These are phyloP conservation scores for Tetradesmus lagerheimii DNA, from an alignment of 139 green algal species.

Conservation along the genomic window DNA sequence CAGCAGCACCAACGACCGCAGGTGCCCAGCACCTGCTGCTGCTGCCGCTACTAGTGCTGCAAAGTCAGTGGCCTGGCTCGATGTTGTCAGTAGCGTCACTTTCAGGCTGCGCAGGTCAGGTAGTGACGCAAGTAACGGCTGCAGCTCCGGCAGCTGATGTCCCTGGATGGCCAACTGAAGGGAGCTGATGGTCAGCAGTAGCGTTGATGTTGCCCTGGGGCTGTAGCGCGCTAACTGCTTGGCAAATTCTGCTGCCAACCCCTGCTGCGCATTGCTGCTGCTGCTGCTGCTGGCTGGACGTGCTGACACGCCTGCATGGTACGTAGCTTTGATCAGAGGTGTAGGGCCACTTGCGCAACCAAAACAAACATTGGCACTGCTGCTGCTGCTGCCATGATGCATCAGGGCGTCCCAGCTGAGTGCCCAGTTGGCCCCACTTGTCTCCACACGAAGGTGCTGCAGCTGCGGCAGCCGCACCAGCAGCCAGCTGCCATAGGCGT, in stretches of 20 bases:
- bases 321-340: not conserved
- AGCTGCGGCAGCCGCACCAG: not conserved
- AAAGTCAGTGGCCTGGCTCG: not conserved
- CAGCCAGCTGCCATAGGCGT: not conserved
- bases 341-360: too few species aligned
- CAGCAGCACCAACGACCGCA: not conserved
- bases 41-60: conserved; percentile 17
- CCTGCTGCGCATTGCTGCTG: not conserved
- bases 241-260: not conserved
- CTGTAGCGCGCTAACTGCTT: not conserved
- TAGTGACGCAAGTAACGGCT: not conserved
- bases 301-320: not conserved
- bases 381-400: not conserved
- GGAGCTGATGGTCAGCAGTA: not conserved
- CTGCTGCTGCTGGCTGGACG: not conserved
- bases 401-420: not conserved
- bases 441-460: not conserved
- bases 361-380: not conserved
- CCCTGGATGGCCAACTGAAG: not conserved
- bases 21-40: conserved; percentile 7
- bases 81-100: not conserved
- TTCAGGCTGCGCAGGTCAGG: not conserved
- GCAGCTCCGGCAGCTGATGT: not conserved
- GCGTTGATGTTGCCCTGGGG: not conserved
- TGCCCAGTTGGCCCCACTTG: not conserved